These are phyloP conservation scores for Trifolium repens DNA, from an alignment of 306 rosid genomes.

Conservation along the genomic window DNA sequence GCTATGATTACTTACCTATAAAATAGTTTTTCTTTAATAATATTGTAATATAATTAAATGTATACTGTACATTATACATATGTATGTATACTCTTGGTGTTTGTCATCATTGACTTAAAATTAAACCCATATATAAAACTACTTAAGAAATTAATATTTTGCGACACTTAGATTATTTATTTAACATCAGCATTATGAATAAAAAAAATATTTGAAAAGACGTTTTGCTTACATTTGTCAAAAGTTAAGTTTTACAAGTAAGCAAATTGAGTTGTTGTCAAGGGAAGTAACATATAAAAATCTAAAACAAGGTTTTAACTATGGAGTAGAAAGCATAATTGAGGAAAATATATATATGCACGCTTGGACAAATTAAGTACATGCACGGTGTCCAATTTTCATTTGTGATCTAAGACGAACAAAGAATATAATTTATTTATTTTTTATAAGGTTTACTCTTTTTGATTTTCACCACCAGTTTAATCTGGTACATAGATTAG, in stretches of 20 bases:
- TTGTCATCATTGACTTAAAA: background rate
- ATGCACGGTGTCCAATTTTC: background rate
- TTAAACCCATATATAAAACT: background rate
- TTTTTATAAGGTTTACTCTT: too few species aligned
- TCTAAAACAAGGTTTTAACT: background rate
- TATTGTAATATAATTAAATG: background rate
- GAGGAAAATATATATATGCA: background rate
- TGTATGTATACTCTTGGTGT: background rate
- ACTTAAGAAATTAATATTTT: background rate
- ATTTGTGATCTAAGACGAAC: background rate
- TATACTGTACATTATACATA: background rate
- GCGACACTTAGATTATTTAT: background rate
- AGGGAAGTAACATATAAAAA: background rate
- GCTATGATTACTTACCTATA: background rate
- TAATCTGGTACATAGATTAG: too few species aligned
- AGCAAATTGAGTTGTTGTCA: background rate
- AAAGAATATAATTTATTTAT: too few species aligned
- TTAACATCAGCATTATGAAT: background rate
- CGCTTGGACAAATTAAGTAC: background rate
- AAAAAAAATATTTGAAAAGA: background rate
- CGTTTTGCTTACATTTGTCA: background rate
- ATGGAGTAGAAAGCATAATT: background rate
- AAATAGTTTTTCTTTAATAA: background rate
- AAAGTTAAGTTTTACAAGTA: background rate
- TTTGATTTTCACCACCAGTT: too few species aligned